Evolutionary conservation across 176 grass and related monocot genomes (phyloP), one percentile per base, ranked within the genome.

Genomic region (Aegilops longissima): DNA sequence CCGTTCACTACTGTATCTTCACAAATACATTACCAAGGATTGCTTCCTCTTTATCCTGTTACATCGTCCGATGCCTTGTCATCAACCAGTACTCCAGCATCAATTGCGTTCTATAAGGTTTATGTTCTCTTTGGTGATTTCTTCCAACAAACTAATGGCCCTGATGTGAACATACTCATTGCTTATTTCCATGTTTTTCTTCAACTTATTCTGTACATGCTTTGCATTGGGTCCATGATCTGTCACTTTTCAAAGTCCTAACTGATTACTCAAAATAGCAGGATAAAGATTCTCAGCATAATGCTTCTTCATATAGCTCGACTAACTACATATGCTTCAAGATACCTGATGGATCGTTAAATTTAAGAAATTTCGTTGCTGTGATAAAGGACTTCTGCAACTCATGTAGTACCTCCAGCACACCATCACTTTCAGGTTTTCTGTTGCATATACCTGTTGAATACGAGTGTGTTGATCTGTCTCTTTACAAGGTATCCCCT

Each of bases 51-150:
- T 23, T 98, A 89, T 89, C 88, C 93, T 89, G 17, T 91, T 85
- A 49, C 78, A 87, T 81, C 81, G 30, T 88, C 86, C 33, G 44
- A 33, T 83, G 77, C 38, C 29, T 82, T 86, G 66, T 80, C 83
- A 85, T 93, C 81, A 80, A 49, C 56, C 29, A 63, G 47, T 88
- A 76, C 73, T 24, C 75, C 82, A 59, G 79, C 90, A 73, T 98
- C 96, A 76, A 88, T 94, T 86, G 83, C 89, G n/a, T 95, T 86
- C 86, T 98, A 94, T 83, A 95, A 98, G 96, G 96, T 98, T 89
- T 9, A 66, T 73, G 33, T 58, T 71, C 30, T 44, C 68, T 71
- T 82, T 69, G 18, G 9, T 73, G 56, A 27, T 66, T 83, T 87
- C 69, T 66, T 27, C 45, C 31, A 54, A 25, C 21, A 11, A 24